Conservation (phyloP, 1,139 yeast species). For the Yamadazyma trypodendri region DNA sequence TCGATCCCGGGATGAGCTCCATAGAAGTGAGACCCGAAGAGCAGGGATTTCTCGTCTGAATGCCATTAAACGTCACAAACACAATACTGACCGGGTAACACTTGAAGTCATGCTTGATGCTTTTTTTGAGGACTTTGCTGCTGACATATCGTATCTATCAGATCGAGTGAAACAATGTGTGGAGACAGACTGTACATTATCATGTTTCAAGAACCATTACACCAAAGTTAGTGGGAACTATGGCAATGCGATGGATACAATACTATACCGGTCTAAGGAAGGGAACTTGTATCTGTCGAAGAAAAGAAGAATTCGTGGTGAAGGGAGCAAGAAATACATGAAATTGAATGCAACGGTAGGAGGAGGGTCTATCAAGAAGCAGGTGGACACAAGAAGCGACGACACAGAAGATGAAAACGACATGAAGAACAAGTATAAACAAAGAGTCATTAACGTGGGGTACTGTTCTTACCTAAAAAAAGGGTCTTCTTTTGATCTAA, state of each 20-base stretch:
- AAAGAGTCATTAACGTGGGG: conserved; percentile 5
- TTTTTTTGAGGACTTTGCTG: conserved; percentile 3
- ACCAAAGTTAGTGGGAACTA: not conserved
- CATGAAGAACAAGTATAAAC: conserved; percentile 4
- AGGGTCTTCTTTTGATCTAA: conserved; percentile 9
- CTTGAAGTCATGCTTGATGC: conserved; percentile 1
- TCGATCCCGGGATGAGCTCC: conserved; percentile 6
- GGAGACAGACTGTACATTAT: conserved; percentile 3
- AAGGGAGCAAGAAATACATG: not conserved
- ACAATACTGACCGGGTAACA: not conserved
- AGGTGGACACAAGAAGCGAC: not conserved
- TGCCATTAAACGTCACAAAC: conserved; percentile 8
- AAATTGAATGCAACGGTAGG: not conserved
- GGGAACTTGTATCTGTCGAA: conserved; percentile 4
- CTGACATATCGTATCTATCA: not conserved
- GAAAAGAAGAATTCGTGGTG: conserved; percentile 5
- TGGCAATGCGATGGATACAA: conserved; percentile 5
- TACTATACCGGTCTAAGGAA: conserved; percentile 5
- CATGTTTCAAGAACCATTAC: conserved; percentile 6
- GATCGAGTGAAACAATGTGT: not conserved
- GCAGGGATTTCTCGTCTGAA: conserved; percentile 8
- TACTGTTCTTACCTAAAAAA: conserved; percentile 6
- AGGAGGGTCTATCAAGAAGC: not conserved
- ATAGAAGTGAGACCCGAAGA: conserved; percentile 10
- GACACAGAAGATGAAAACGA: not conserved